Evolutionary conservation across 1,284 basidiomycete genomes (phyloP).

Genomic region (Fomitiporia mediterranea): DNA sequence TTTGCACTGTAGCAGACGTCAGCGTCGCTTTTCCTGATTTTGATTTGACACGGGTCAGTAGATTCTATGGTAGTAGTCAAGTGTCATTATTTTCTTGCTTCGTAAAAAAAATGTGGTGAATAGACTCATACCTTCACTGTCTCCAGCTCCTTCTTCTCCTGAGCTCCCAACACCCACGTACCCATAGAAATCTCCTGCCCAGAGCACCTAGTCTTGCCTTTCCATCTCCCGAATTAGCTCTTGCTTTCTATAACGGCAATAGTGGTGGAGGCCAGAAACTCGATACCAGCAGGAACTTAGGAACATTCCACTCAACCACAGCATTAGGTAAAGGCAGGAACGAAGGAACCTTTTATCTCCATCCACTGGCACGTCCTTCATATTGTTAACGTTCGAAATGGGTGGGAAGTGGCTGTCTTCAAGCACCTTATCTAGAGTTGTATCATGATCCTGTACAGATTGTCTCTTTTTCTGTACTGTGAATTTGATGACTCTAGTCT

Average conservation of each 20-base stretch:
- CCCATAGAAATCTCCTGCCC: too few relatives aligned
- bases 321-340: not conserved
- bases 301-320: too few relatives aligned
- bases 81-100: not conserved
- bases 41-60: slow-evolving; percentile 53
- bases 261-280: slow-evolving; percentile 15
- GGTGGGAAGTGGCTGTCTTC: too few relatives aligned
- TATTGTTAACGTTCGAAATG: too few relatives aligned
- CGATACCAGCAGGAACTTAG: slow-evolving; percentile 13
- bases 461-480: not conserved
- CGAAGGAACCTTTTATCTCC: not conserved
- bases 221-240: not conserved
- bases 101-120: not conserved
- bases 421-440: not conserved
- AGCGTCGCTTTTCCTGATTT: slow-evolving; percentile 24
- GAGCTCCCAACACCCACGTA: not conserved
- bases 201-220: too few relatives aligned
- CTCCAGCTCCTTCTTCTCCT: not conserved
- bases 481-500: not conserved
- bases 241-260: not conserved
- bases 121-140: slow-evolving; percentile 34
- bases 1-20: slow-evolving; percentile 17
- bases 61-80: slow-evolving; percentile 43
- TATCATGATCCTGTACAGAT: not conserved
- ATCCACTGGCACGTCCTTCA: not conserved